These are phyloP conservation scores for Trametes sp. DNA, from an alignment of 1,284 basidiomycete species.

Conservation along the genomic window DNA sequence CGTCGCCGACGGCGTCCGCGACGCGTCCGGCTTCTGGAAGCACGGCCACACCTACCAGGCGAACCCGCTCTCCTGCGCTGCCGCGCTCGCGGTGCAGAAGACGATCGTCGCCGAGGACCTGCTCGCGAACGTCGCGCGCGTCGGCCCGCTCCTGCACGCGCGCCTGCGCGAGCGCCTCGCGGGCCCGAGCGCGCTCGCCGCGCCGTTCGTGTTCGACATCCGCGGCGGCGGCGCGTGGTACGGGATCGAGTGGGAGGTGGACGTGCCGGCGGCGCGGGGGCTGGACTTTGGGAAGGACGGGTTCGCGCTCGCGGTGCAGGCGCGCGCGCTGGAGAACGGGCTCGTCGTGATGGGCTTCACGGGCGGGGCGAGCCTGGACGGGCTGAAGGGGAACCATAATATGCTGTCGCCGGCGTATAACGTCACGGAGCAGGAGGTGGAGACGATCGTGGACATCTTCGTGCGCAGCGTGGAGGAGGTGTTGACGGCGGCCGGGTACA, in stretches of 20 bases:
- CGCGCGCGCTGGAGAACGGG: slow-evolving; percentile 67
- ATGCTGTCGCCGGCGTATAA: slow-evolving; percentile 82
- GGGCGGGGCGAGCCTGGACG: slow-evolving; percentile 73
- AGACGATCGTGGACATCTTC: slow-evolving; percentile 68
- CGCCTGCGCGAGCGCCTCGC: slow-evolving; percentile 64
- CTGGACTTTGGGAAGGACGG: slow-evolving; percentile 49
- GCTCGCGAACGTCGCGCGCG: slow-evolving; percentile 64
- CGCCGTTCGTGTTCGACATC: slow-evolving; percentile 76
- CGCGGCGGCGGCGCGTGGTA: slow-evolving; percentile 85
- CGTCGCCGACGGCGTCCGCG: slow-evolving; percentile 73
- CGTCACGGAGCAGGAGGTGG: slow-evolving; percentile 69
- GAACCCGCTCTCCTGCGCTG: slow-evolving; percentile 78
- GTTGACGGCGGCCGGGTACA: slow-evolving; percentile 44
- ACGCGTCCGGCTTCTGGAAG: slow-evolving; percentile 74
- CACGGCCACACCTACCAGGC: slow-evolving; percentile 89
- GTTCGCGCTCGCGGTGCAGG: slow-evolving; percentile 73
- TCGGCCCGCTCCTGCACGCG: slow-evolving; percentile 67
- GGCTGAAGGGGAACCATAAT: slow-evolving; percentile 73
- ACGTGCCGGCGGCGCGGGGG: slow-evolving; percentile 45
- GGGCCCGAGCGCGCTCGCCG: slow-evolving; percentile 60
- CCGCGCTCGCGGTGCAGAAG: slow-evolving; percentile 80
- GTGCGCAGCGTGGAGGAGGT: slow-evolving; percentile 70
- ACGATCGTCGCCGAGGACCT: slow-evolving; percentile 75
- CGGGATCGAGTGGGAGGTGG: slow-evolving; percentile 82
- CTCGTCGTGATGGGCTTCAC: slow-evolving; percentile 76